Conservation (phyloP, 2,329 filamentous ascomycete genomes). For the Alternaria panax region DNA sequence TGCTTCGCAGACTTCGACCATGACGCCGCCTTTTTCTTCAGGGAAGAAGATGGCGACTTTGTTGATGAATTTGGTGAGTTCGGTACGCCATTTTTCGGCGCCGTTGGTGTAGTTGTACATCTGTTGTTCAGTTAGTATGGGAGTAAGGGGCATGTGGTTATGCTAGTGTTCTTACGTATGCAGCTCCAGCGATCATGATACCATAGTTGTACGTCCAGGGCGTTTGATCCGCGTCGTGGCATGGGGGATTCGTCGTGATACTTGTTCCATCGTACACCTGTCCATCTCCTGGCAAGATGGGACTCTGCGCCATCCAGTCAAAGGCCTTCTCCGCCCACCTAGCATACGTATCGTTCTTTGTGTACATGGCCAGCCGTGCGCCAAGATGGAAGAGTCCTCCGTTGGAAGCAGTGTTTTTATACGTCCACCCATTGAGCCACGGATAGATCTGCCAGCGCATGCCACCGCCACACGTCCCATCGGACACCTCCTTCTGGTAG, state of each 20-base stretch:
- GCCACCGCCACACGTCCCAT: conserved; percentile 43
- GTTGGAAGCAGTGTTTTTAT: conserved; percentile 51
- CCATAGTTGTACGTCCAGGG: conserved; percentile 52
- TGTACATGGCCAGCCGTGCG: conserved; percentile 48
- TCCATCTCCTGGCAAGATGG: conserved; percentile 34
- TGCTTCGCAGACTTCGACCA: conserved; percentile 55
- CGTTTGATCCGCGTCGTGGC: conserved; percentile 38
- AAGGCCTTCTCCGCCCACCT: conserved; percentile 46
- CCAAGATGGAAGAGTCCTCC: conserved; percentile 51
- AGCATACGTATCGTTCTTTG: conserved; percentile 47
- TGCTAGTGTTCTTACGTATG: conserved; percentile 32
- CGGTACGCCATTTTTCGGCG: conserved; percentile 38
- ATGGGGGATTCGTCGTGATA: conserved; percentile 28
- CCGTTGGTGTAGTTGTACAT: conserved; percentile 53
- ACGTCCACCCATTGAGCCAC: conserved; percentile 46
- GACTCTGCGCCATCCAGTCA: conserved; percentile 44
- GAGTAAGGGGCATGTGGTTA: fast-evolving
- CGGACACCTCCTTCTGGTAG: conserved; percentile 37
- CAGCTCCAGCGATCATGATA: conserved; percentile 45
- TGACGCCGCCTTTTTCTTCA: conserved; percentile 43
- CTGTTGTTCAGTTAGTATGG: conserved; percentile 26
- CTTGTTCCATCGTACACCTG: conserved; percentile 41
- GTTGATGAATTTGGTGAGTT: conserved; percentile 42
- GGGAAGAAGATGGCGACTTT: conserved; percentile 51
- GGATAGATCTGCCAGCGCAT: conserved; percentile 50